Base-by-base conservation (phyloP, 2,329 filamentous ascomycete species). In the Pseudopyrenochaeta lycopersici region DNA sequence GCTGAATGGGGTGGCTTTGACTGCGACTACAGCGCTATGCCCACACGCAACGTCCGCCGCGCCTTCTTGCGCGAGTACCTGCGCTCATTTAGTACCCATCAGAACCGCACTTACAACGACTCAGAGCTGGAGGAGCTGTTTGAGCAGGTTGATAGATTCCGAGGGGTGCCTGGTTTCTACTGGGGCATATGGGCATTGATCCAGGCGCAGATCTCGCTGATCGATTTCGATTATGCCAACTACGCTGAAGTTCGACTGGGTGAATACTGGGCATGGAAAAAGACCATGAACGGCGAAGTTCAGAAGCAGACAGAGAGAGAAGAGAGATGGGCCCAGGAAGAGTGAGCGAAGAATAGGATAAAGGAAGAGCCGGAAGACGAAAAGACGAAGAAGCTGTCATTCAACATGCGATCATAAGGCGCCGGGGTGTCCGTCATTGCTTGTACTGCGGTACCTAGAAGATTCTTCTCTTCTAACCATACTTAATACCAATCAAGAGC, bases 1-100 rank as follows among this genome's bases (percentile, higher is more conserved):
- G 92, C 95, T 42, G 95, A 99, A 79, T 99, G 95, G 94, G 93
- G 90, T 55, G 95, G 95, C 52, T 97, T 97, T 71, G 92, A 96
- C 67, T 99, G 95, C 81, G 92, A 98, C 76, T 93, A 90, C 79
- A 86, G 80, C 67, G 88, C 89, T 63, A 84, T 98, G 51, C 95
- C 95, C 4, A 95, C 91, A 1, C 85, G 84, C 58, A 81, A 87
- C 17, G 87, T 94, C 66, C 89, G 95, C 23, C 85, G 86, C 39
- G 86, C 88, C 49, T 99, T 99, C 77, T 85, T 98, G 54, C 81
- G 84, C 60, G 89, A 94, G 71, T 99, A 99, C 72, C 84, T 97
- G 23, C 81, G 82, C 56, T 86, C 88, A 56, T 97, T 95, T 79
- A 74, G 73, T 59, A 66, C 72, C 43, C 77, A 81, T 54, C 67